A percentile compares a stretch with the other conserved stretches of the same genome.
phyloP scores from a whole-genome alignment of 129 eudicot species.

The Sambucus nigra region DNA sequence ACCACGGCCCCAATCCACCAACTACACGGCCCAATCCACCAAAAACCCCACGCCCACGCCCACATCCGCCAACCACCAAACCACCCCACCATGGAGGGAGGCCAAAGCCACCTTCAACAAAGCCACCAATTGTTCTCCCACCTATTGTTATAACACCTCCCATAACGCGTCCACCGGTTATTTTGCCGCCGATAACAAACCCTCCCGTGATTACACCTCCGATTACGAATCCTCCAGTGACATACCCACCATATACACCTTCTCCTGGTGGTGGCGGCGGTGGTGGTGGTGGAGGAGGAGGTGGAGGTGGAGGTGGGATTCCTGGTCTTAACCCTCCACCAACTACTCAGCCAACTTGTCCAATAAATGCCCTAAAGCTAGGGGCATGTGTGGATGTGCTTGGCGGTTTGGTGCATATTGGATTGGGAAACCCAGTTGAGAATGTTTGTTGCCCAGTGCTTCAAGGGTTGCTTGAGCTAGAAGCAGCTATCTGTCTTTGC shows the following conservation, averaged over 20 bases:
- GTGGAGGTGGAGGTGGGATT: constrained; percentile 28
- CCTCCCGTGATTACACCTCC: constrained; percentile 39
- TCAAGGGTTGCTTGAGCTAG: constrained; percentile 82
- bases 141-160: constrained; percentile 38
- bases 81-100: constrained; percentile 50
- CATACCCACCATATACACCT: constrained; percentile 27
- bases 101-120: constrained; percentile 29
- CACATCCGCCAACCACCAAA: constrained; percentile 31
- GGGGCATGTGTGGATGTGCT: constrained; percentile 85
- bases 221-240: constrained; percentile 23
- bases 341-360: constrained; percentile 45
- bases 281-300: constrained; percentile 16
- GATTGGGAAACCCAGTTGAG: constrained; percentile 61
- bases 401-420: constrained; percentile 83
- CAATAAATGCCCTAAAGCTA: constrained; percentile 66
- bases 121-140: constrained; percentile 28
- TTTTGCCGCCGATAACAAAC: constrained; percentile 25
- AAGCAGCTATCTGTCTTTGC: constrained; percentile 91
- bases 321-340: constrained; percentile 20
- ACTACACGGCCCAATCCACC: constrained; percentile 21
- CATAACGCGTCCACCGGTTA: constrained; percentile 23
- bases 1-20: constrained; percentile 27
- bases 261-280: constrained; percentile 20
- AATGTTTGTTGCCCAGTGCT: constrained; percentile 80
- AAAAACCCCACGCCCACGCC: constrained; percentile 6